Evolutionary conservation across 768 basidiomycete species (phyloP).

Genomic region (Kwoniella heveanensis): DNA sequence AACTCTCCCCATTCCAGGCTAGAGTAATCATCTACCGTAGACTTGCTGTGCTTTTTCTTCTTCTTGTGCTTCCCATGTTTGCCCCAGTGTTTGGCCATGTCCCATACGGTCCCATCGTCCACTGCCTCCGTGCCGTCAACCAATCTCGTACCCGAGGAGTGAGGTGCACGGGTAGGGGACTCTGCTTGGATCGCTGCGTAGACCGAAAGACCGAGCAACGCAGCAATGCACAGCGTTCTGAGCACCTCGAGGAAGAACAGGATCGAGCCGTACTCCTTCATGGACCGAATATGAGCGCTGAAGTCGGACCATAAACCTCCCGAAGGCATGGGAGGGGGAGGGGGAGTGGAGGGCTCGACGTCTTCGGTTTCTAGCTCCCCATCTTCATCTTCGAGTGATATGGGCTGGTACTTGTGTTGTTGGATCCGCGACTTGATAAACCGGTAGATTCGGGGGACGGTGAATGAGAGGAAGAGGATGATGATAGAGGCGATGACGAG

Average conservation of each 20-base stretch:
- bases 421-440: slow-evolving; percentile 21
- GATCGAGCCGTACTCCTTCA: slow-evolving; percentile 60
- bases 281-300: slow-evolving; percentile 57
- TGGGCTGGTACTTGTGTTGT: slow-evolving; percentile 27
- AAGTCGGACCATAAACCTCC: slow-evolving; percentile 56
- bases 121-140: slow-evolving; percentile 12
- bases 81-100: slow-evolving; percentile 16
- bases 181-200: slow-evolving; percentile 59
- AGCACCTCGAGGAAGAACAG: slow-evolving; percentile 61
- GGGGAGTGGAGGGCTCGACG: slow-evolving; percentile 22
- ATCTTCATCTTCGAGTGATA: slow-evolving; percentile 34
- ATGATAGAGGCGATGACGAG: slow-evolving; percentile 55
- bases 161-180: slow-evolving; percentile 33
- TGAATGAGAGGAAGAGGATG: slow-evolving; percentile 55
- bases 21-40: slow-evolving; percentile 47
- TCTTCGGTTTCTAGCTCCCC: slow-evolving; percentile 32
- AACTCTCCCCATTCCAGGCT: slow-evolving; percentile 52
- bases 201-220: slow-evolving; percentile 62
- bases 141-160: not conserved
- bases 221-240: slow-evolving; percentile 60
- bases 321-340: slow-evolving; percentile 35
- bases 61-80: slow-evolving; percentile 33
- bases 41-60: slow-evolving; percentile 51
- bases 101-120: slow-evolving; percentile 7
- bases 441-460: slow-evolving; percentile 44